A percentile compares a stretch with the other conserved stretches of the same genome.
These are phyloP conservation scores for Fraxinus ornus DNA, from an alignment of 305 asterid genomes.

Conservation along the genomic window DNA sequence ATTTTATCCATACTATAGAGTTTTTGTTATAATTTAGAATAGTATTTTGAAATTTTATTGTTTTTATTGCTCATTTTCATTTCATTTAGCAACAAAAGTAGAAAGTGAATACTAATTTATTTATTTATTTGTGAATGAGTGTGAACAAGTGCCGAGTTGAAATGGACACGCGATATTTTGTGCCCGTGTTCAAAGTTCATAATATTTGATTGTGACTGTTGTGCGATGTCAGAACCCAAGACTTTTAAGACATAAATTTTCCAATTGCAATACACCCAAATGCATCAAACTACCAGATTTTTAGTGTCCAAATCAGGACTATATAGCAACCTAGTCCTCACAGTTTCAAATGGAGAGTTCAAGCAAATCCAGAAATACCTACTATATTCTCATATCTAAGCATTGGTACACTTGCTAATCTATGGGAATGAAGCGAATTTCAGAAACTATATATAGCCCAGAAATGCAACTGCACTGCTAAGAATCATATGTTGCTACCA, in stretches of 20 bases:
- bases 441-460: slow-evolving; percentile 26
- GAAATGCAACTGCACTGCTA: slow-evolving; percentile 6
- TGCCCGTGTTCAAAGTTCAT: not conserved
- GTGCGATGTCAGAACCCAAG: not conserved
- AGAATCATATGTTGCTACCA: slow-evolving; percentile 31
- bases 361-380: not conserved
- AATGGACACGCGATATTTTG: not conserved
- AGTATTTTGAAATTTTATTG: too few species aligned
- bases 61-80: not conserved
- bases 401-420: not conserved
- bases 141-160: not conserved
- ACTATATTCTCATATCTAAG: not conserved
- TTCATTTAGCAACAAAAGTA: not conserved
- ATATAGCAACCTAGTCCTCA: not conserved
- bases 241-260: not conserved
- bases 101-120: not conserved
- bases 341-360: not conserved
- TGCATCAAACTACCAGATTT: not conserved
- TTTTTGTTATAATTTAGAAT: not conserved
- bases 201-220: not conserved
- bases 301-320: not conserved
- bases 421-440: not conserved
- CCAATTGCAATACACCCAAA: not conserved
- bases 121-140: not conserved
- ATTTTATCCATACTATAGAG: not conserved